Conservation (phyloP, 2,329 filamentous ascomycete genomes). For the Allantophomopsis lycopodina region DNA sequence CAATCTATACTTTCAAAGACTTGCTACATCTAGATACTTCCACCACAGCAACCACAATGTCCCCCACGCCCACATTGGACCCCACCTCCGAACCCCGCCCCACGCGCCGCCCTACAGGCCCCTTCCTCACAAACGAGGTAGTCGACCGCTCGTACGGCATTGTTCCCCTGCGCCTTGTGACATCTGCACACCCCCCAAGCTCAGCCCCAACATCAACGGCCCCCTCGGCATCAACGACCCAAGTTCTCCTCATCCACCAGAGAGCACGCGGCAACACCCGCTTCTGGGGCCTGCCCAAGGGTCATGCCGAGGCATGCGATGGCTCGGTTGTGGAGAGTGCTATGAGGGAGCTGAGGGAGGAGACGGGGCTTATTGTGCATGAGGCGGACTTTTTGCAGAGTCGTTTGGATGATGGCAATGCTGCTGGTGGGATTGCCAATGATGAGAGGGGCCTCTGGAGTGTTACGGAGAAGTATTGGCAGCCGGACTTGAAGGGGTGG, state of each 20-base stretch:
- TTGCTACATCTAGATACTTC: no score
- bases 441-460: no score
- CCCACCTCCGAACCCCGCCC: no score
- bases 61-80: no score
- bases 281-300: constrained; percentile 10
- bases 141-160: constrained; percentile 10
- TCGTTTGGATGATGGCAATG: not conserved
- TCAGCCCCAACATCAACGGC: not conserved
- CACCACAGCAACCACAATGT: no score
- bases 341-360: constrained; percentile 7
- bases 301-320: constrained; percentile 6
- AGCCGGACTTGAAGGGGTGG: constrained; percentile 3
- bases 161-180: constrained; percentile 5
- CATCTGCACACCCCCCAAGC: not conserved
- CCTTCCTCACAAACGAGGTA: not conserved
- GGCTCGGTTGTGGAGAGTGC: constrained; percentile 2
- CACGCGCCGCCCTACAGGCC: no score
- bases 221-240: constrained; percentile 1
- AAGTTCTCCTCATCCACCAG: constrained; percentile 9
- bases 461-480: constrained; percentile 4
- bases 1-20: no score
- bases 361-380: constrained; percentile 5
- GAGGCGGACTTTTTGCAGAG: constrained; percentile 1
- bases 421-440: no score
- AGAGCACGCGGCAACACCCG: constrained; percentile 1